A percentile compares a stretch with the other conserved stretches of the same genome.
phyloP scores from a whole-genome alignment of 2,329 filamentous ascomycete species.

The Knufia fluminis region DNA sequence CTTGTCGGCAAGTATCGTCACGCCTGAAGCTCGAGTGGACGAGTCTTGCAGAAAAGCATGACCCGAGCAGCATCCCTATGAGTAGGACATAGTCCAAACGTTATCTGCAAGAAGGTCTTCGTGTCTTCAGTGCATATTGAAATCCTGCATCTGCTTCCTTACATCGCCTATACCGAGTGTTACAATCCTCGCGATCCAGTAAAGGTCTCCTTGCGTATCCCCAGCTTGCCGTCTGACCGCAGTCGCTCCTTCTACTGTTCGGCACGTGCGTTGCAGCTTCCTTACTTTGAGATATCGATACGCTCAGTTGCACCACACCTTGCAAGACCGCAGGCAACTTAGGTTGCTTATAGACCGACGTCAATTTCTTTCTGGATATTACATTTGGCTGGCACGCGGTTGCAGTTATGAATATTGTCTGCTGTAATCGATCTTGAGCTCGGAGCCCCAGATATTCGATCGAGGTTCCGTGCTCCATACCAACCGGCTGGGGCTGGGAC shows the following conservation, averaged over 20 bases:
- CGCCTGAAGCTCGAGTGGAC: neutral
- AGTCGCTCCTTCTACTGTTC: constrained; percentile 5
- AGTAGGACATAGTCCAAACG: too few relatives aligned
- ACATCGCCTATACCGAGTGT: neutral
- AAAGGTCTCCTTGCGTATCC: constrained; percentile 4
- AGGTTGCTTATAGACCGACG: neutral
- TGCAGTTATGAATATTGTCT: neutral
- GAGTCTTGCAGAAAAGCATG: too few relatives aligned
- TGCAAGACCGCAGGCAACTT: neutral
- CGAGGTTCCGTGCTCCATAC: constrained; percentile 1
- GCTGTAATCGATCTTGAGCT: neutral
- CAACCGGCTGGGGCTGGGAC: neutral
- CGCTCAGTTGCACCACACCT: neutral
- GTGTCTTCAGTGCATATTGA: too few relatives aligned
- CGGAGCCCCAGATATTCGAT: neutral
- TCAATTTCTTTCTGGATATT: neutral
- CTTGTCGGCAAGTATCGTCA: neutral
- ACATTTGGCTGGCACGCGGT: neutral
- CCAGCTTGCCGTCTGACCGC: neutral
- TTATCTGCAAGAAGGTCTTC: too few relatives aligned
- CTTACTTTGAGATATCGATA: constrained; percentile 2
- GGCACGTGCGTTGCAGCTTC: neutral
- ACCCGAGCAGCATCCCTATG: too few relatives aligned
- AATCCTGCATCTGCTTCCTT: neutral
- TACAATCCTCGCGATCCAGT: neutral